Base-by-base conservation (phyloP, 352 stramenopile genomes). In the Thraustochytrium striatum region DNA sequence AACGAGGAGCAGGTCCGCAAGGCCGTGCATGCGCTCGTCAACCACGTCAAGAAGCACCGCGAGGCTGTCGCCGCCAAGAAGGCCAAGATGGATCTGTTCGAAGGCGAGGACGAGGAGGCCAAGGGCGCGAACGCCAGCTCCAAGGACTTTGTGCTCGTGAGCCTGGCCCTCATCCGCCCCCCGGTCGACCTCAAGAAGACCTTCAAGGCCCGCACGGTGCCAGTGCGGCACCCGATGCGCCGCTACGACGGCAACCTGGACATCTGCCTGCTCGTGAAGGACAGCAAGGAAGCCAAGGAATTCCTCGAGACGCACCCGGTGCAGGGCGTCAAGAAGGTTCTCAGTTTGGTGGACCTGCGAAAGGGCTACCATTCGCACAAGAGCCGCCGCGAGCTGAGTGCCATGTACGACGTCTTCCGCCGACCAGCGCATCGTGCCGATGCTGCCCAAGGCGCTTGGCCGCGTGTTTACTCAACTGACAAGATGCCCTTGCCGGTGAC, bases 381-480 rank as follows among this genome's bases (percentile, higher is more conserved):
- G 52, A 35, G 32, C 1, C 52, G 52, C 33, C 55, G 65, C 38
- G 57, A 78, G 38, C 79, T 92, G 0, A 55, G 90, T 5, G 61
- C 73, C 43, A 73, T 84, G 62, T 93, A 89, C 72, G 88, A 92
- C 79, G 43, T 91, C 41, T 94, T 94, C 81, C 85, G 87, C 87
- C 8, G 90, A 94, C 81, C 89, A 94, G 83, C 83, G 90, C 30
- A 93, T 94, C 79, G 79, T 93, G 35, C 88, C 87, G 59, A 93
- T 94, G 88, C 83, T 94, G 58, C 85, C 82, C 9, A 92, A 90
- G 79, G 82, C 83, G 35, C 73, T 93, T 0, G 90, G 90, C 25
- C 89, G 28, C 38, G 86, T 32, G 93, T 94, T 83, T 91, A 91
- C 53, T 83, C 87, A 16, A 85, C 84, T 39, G 91, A 91, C 81